Conservation (phyloP, 2,329 filamentous ascomycete species). For the Ophiostoma australiae region DNA sequence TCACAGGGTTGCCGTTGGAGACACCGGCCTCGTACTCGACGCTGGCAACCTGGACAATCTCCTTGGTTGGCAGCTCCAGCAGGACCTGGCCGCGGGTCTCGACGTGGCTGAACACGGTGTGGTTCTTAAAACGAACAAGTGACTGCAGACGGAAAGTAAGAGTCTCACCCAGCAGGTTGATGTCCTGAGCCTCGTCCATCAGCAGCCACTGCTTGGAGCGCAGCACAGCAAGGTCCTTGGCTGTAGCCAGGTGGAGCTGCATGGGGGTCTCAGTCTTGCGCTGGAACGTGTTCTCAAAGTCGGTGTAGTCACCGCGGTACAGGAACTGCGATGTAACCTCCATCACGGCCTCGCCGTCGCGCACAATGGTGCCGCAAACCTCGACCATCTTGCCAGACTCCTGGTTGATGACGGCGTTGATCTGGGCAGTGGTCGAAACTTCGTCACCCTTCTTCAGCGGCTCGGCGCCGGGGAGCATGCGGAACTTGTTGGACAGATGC, state of each 20-base stretch:
- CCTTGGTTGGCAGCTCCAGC: constrained; percentile 91
- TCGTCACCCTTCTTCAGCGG: constrained; percentile 94
- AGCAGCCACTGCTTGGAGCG: constrained; percentile 98
- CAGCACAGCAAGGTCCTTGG: constrained; percentile 88
- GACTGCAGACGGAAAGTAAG: constrained; percentile 94
- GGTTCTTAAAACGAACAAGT: constrained; percentile 90
- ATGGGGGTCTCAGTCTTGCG: constrained; percentile 94
- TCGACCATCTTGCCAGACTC: constrained; percentile 99
- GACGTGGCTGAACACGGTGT: constrained; percentile 82
- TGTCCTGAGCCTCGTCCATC: constrained; percentile 64
- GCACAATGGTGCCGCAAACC: constrained; percentile 92
- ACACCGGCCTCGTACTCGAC: constrained; percentile 89
- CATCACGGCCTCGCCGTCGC: constrained; percentile 83
- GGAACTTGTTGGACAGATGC: constrained; percentile 94
- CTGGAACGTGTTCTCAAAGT: constrained; percentile 98
- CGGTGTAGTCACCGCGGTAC: constrained; percentile 86
- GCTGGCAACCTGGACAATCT: constrained; percentile 93
- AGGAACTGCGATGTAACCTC: constrained; percentile 98
- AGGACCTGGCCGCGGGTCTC: constrained; percentile 90
- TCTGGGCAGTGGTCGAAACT: constrained; percentile 85
- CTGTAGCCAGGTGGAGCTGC: constrained; percentile 80
- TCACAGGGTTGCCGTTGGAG: constrained; percentile 92
- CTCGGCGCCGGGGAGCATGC: constrained; percentile 93
- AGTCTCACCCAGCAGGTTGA: constrained; percentile 86
- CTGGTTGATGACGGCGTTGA: constrained; percentile 97